Conservation (phyloP, 2,329 filamentous ascomycete species). For the Aspergillus pseudoviridinutans region DNA sequence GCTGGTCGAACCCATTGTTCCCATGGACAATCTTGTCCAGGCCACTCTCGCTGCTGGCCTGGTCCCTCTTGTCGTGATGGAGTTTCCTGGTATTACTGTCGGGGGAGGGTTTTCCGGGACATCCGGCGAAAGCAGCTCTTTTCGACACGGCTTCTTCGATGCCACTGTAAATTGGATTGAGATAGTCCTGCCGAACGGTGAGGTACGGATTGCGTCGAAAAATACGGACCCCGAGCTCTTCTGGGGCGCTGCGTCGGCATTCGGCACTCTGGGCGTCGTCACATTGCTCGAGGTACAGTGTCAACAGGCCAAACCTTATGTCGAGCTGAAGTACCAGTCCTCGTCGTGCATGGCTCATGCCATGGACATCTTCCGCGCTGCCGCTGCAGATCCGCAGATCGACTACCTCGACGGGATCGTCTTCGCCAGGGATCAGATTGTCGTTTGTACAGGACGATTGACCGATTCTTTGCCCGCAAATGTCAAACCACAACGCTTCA, state of each 20-base stretch:
- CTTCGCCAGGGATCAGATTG: constrained; percentile 53
- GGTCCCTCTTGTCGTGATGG: constrained; percentile 63
- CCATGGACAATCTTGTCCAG: constrained; percentile 62
- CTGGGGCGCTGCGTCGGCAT: constrained; percentile 55
- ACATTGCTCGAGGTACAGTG: constrained; percentile 57
- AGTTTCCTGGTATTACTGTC: constrained; percentile 66
- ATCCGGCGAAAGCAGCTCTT: constrained; percentile 64
- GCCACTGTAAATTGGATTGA: constrained; percentile 59
- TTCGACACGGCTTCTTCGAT: constrained; percentile 64
- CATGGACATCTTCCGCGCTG: constrained; percentile 47
- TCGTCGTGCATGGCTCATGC: constrained; percentile 48
- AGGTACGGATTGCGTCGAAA: constrained; percentile 47
- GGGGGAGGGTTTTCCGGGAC: constrained; percentile 66
- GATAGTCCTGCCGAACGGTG: constrained; percentile 59
- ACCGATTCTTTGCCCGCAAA: constrained; percentile 43
- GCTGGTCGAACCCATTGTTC: constrained; percentile 66
- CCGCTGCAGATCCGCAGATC: constrained; percentile 37
- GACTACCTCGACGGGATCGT: constrained; percentile 69
- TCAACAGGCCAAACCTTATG: constrained; percentile 53
- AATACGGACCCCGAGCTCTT: constrained; percentile 54
- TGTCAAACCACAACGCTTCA: constrained; percentile 46
- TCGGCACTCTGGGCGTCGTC: constrained; percentile 59
- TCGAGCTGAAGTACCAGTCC: constrained; percentile 61
- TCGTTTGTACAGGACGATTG: constrained; percentile 60
- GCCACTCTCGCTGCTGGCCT: constrained; percentile 54